Base-by-base conservation (phyloP, 805 yeast species). In the Isabelozyma heimii region DNA sequence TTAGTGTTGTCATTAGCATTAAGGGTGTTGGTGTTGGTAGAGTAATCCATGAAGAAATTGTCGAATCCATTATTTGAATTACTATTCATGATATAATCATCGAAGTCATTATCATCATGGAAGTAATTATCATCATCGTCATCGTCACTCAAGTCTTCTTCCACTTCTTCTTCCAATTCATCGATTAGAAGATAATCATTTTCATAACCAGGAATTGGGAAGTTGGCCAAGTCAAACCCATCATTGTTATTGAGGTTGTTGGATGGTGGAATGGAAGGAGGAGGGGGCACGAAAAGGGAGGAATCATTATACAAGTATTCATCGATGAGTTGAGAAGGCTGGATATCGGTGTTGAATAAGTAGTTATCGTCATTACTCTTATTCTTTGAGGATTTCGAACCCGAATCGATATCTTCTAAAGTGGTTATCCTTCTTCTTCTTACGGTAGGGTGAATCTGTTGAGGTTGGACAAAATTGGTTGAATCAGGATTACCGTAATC, bases 401-500 rank as follows among this genome's bases (percentile, higher is more conserved):
- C 24, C 24, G 24, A 20, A 24, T 58, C 55, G 15, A 40, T 27
- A 5, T 66, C 63, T 16, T 60, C 67, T 16, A 70, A 53, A 2
- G 74, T 66, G 35, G 72, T 70, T 37, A 71, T 65, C 39, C 66
- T 57, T 49, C 72, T 61, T 43, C 70, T 62, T 49, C 72, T 56
- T 20, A 20, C 24, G 24, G 24, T 20, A 37, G 50, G 35, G 5
- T 17, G 24, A 24, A 47, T 15, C 41, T 54, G 57, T 37, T 52
- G 51, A 24, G 48, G 51, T 27, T 45, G 46, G 28, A 53, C 2
- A 40, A 47, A 15, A 27, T 49, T 49, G 47, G 60, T 58, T 16
- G 67, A 55, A 46, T 73, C 71, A 4, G 76, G 77, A 53, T 72
- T 66, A 38, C 70, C 77, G 48, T 73, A 74, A 40, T 67, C 69